Conservation (phyloP, 805 yeast genomes). For the Lachancea sp. region DNA sequence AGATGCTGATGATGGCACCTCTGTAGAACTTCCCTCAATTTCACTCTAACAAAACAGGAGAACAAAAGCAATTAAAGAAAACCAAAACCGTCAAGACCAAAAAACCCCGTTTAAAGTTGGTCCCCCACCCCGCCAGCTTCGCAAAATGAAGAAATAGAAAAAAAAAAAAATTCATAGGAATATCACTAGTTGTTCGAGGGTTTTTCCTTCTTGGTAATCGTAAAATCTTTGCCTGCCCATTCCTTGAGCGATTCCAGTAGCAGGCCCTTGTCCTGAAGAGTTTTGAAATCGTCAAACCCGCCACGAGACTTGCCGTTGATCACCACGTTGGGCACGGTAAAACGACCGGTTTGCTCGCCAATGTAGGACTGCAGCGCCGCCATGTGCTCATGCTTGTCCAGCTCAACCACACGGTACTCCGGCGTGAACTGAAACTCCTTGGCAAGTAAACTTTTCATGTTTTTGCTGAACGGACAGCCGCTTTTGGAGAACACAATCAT, state of each 20-base stretch:
- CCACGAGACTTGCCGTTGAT: conserved; percentile 74
- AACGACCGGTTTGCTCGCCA: conserved; percentile 62
- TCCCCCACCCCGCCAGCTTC: not conserved
- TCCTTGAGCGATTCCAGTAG: conserved; percentile 44
- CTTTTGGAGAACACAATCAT: conserved; percentile 51
- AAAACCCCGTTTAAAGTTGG: no score
- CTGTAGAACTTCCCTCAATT: no score
- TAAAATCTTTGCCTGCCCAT: conserved; percentile 21
- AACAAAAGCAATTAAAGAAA: no score
- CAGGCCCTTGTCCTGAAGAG: conserved; percentile 50
- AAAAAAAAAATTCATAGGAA: not conserved
- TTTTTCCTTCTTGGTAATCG: conserved; percentile 13
- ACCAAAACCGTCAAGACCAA: no score
- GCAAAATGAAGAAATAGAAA: no score
- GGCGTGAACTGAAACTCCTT: conserved; percentile 65
- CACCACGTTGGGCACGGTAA: conserved; percentile 85
- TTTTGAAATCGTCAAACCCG: conserved; percentile 77
- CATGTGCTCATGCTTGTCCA: conserved; percentile 77
- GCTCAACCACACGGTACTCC: conserved; percentile 64
- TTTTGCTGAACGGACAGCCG: conserved; percentile 70
- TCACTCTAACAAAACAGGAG: no score
- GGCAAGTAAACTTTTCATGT: conserved; percentile 56
- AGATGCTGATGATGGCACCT: no score
- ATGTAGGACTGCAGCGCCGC: conserved; percentile 66
- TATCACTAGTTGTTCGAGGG: conserved; percentile 9